Percentiles rank a stretch among this genome's conserved stretches.
phyloP scores from a whole-genome alignment of 2,329 filamentous ascomycete species.

The Pezicula rhizophila region DNA sequence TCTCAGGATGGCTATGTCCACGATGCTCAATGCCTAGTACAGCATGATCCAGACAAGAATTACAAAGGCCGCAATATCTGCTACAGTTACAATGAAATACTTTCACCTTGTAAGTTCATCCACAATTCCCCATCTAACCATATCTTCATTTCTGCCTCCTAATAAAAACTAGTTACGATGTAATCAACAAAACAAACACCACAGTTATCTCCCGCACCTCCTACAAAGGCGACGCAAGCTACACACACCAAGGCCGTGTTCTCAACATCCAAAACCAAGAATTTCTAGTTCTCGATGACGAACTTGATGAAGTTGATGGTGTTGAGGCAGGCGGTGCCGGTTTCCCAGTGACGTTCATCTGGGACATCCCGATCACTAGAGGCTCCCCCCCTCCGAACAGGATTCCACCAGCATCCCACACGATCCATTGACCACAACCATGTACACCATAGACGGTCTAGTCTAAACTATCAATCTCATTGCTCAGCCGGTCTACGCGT shows the following conservation, averaged over 20 bases:
- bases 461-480: conserved; percentile 40
- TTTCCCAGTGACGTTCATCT: conserved; percentile 45
- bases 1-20: conserved; percentile 34
- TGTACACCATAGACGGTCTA: conserved; percentile 35
- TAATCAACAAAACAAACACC: conserved; percentile 36
- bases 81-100: conserved; percentile 28
- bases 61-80: conserved; percentile 16
- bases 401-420: conserved; percentile 32
- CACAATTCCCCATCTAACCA: neutral
- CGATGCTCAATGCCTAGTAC: conserved; percentile 37
- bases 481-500: conserved; percentile 41
- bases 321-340: conserved; percentile 35
- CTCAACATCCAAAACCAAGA: conserved; percentile 30
- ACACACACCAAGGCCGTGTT: conserved; percentile 44
- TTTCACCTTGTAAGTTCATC: conserved; percentile 27
- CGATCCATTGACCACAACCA: conserved; percentile 41
- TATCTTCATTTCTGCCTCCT: neutral
- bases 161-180: conserved; percentile 26
- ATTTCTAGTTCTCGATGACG: conserved; percentile 46
- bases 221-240: conserved; percentile 43
- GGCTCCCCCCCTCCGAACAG: conserved; percentile 35
- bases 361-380: conserved; percentile 36
- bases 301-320: conserved; percentile 41
- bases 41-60: conserved; percentile 15
- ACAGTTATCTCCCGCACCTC: conserved; percentile 40